phyloP scores from a whole-genome alignment of 2,329 filamentous ascomycete species.

The Sporothrix phasma region DNA sequence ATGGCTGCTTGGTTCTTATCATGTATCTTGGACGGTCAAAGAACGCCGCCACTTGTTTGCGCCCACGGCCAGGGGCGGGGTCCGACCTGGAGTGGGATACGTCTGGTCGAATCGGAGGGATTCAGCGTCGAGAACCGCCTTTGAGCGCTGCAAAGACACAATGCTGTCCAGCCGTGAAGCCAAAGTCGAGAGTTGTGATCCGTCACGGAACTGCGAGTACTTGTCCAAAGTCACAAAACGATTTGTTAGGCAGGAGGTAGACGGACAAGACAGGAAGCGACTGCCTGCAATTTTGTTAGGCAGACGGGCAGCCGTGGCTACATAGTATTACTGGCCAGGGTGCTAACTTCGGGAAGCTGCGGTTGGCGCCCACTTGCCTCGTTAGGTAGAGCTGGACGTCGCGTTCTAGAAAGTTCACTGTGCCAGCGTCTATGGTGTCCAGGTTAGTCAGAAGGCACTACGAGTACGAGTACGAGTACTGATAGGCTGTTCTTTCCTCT shows the following conservation, averaged over 20 bases:
- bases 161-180: not conserved
- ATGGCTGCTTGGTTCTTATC: conserved; percentile 37
- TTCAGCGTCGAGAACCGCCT: not conserved
- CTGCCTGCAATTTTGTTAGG: not conserved
- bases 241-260: not conserved
- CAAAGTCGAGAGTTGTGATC: not conserved
- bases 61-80: not conserved
- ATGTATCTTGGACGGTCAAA: not conserved
- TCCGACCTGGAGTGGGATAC: not conserved
- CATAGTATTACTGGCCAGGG: not conserved
- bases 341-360: conserved; percentile 1
- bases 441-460: conserved; percentile 5
- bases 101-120: not conserved
- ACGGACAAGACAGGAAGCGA: not conserved
- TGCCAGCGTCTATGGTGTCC: not conserved
- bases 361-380: not conserved
- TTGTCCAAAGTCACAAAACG: not conserved
- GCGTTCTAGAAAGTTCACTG: conserved; percentile 22
- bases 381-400: not conserved
- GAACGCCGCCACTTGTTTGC: not conserved
- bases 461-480: too few species aligned
- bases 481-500: too few species aligned
- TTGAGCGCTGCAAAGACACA: not conserved
- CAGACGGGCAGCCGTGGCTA: not conserved
- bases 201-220: not conserved